Conservation (phyloP, 495 filamentous ascomycete species). For the Articulospora tetracladia region DNA sequence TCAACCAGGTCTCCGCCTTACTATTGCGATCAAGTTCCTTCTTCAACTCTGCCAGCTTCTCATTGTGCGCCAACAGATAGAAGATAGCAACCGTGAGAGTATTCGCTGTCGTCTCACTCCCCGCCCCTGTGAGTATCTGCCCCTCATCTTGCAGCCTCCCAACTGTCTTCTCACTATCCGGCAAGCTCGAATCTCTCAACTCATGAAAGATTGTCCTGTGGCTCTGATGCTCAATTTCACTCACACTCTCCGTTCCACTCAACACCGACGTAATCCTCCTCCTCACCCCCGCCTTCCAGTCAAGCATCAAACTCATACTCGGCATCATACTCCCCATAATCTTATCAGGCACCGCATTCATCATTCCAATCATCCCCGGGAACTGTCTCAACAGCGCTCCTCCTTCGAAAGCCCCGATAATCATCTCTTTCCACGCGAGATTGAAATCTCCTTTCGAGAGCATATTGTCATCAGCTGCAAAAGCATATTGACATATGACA, state of each 20-base stretch:
- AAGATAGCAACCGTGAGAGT: constrained; percentile 29
- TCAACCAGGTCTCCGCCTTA: constrained; percentile 3
- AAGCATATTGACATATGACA: constrained; percentile 5
- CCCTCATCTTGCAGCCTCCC: constrained; percentile 22
- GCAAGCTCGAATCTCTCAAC: constrained; percentile 3
- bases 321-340: not conserved
- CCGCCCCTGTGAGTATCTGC: constrained; percentile 28
- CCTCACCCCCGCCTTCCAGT: not conserved
- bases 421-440: not conserved
- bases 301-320: constrained; percentile 1
- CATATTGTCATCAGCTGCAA: not conserved
- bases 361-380: not conserved
- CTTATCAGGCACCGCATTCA: not conserved
- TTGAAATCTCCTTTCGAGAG: constrained; percentile 1
- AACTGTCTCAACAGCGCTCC: not conserved
- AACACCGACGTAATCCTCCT: not conserved
- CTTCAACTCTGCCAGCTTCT: constrained; percentile 22
- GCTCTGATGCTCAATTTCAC: no score
- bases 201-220: constrained; percentile 6
- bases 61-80: constrained; percentile 27
- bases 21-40: constrained; percentile 26
- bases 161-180: constrained; percentile 7
- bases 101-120: constrained; percentile 25
- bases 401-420: not conserved
- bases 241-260: not conserved